Conservation (phyloP, 495 filamentous ascomycete genomes). For the Aspergillus biplanus region DNA sequence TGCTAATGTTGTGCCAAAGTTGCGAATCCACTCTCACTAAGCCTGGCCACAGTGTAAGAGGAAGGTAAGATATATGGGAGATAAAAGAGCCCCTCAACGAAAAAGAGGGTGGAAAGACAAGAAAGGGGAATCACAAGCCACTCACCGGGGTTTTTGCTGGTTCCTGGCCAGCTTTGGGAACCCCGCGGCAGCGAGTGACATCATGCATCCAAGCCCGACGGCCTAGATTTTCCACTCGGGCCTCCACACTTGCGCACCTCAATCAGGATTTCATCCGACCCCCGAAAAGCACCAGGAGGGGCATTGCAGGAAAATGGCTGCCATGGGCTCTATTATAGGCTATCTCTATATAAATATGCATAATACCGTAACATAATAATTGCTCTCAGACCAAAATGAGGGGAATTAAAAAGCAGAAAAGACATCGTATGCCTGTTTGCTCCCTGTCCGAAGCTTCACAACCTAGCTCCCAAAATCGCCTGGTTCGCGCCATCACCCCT, state of each 20-base stretch:
- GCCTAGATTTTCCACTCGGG: constrained; percentile 11
- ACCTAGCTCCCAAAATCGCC: constrained; percentile 20
- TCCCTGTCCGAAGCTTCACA: constrained; percentile 18
- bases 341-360: constrained; percentile 13
- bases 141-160: constrained; percentile 19
- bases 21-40: neutral
- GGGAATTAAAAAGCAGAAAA: constrained; percentile 8
- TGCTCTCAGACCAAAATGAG: neutral
- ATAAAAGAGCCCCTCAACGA: neutral
- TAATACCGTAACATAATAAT: constrained; percentile 2
- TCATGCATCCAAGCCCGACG: constrained; percentile 20
- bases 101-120: neutral
- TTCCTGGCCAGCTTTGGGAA: constrained; percentile 24
- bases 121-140: constrained; percentile 13
- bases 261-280: constrained; percentile 6
- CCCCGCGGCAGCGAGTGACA: constrained; percentile 30
- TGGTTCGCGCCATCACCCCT: constrained; percentile 20
- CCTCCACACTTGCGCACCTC: constrained; percentile 6
- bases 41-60: neutral
- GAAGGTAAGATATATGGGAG: neutral
- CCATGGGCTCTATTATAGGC: constrained; percentile 14
- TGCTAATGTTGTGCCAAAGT: neutral
- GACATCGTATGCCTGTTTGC: constrained; percentile 12
- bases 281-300: neutral
- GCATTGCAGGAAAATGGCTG: neutral